These are phyloP conservation scores for Tardiomyces digboiensis DNA, from an alignment of 1,139 yeast genomes.

Conservation along the genomic window DNA sequence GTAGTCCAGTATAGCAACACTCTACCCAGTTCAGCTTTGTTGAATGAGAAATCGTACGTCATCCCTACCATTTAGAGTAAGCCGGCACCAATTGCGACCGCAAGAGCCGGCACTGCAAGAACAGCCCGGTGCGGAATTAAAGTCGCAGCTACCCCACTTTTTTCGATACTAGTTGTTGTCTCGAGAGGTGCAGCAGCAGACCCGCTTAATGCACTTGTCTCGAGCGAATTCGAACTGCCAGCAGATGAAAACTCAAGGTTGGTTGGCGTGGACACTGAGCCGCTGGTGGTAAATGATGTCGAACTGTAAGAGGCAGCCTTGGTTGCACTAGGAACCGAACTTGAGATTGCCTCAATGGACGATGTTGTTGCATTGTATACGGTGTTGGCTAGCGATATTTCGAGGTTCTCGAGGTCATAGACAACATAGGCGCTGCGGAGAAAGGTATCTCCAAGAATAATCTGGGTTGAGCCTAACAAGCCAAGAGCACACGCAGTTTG, in stretches of 20 bases:
- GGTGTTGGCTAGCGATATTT: constrained; percentile 46
- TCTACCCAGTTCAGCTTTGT: no score
- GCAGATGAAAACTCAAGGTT: neutral
- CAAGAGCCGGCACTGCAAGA: no score
- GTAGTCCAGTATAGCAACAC: no score
- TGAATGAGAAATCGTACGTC: no score
- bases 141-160: no score
- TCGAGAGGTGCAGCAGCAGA: no score
- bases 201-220: no score
- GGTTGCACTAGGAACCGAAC: constrained; percentile 21
- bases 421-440: constrained; percentile 63
- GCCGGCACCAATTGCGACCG: no score
- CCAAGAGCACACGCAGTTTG: constrained; percentile 20
- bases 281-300: constrained; percentile 11
- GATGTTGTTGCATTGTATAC: constrained; percentile 10
- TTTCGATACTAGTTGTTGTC: no score
- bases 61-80: no score
- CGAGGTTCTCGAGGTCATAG: constrained; percentile 53
- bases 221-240: no score
- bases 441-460: constrained; percentile 59
- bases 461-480: constrained; percentile 5
- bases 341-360: constrained; percentile 16
- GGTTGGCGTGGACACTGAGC: neutral
- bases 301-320: constrained; percentile 16
- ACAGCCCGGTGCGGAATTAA: no score